Percentiles rank a stretch among this genome's conserved stretches.
Conservation (phyloP, 2,329 filamentous ascomycete genomes). For the Xylariaceae sp. region DNA sequence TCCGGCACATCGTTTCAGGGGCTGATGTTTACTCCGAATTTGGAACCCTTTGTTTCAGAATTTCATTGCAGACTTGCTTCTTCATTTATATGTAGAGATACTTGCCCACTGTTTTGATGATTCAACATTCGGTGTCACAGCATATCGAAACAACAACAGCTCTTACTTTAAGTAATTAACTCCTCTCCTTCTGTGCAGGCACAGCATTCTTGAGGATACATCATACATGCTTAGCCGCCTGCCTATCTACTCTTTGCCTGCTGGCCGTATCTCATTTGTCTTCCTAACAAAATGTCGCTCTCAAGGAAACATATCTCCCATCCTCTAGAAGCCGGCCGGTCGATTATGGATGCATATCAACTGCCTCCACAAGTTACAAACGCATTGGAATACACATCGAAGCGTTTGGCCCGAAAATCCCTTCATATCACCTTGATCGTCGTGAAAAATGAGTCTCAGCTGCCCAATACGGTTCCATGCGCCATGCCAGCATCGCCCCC, state of each 20-base stretch:
- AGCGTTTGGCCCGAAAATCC: conserved; percentile 50
- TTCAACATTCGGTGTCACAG: no score
- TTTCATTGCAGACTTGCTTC: no score
- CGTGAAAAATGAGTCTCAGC: conserved; percentile 52
- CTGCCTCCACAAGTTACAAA: conserved; percentile 52
- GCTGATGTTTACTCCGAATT: conserved; percentile 18
- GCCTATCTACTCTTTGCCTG: conserved; percentile 2
- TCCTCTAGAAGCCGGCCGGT: conserved; percentile 59
- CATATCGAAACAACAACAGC: neutral
- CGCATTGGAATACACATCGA: conserved; percentile 57
- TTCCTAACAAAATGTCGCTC: conserved; percentile 29
- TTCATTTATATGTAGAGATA: no score
- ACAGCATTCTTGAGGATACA: no score
- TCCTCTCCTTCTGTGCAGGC: neutral
- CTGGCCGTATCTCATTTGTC: neutral
- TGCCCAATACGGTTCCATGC: conserved; percentile 39
- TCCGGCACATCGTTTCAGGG: conserved; percentile 8
- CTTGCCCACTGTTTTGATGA: no score
- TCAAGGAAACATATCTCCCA: conserved; percentile 58
- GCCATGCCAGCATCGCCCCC: conserved; percentile 30
- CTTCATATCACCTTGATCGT: conserved; percentile 57
- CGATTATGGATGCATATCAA: conserved; percentile 54
- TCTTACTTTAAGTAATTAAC: no score
- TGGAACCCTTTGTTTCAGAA: conserved; percentile 19
- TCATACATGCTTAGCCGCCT: no score